These are phyloP conservation scores for Xylariaceae sp. DNA, from an alignment of 2,329 filamentous ascomycete species.

Conservation along the genomic window DNA sequence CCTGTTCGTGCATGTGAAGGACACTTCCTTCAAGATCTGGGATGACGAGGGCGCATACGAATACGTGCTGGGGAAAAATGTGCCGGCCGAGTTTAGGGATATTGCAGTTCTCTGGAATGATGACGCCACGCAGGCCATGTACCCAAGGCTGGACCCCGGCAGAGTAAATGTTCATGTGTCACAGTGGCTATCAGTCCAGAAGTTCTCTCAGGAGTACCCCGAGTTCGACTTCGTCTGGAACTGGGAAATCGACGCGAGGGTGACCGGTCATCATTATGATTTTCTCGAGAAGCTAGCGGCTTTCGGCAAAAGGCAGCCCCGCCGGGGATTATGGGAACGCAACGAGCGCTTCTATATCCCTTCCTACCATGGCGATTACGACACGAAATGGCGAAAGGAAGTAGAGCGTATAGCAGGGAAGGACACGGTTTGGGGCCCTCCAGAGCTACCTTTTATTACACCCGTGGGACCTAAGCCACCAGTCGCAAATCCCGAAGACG, in stretches of 20 bases:
- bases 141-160: constrained; percentile 68
- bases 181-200: constrained; percentile 74
- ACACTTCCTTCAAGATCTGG: constrained; percentile 60
- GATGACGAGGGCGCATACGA: constrained; percentile 62
- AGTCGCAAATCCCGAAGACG: constrained; percentile 57
- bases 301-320: constrained; percentile 69
- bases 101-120: constrained; percentile 78
- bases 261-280: constrained; percentile 81
- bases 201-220: constrained; percentile 74
- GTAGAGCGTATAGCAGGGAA: constrained; percentile 59
- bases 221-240: constrained; percentile 86
- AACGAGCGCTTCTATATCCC: constrained; percentile 75
- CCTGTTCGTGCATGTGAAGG: constrained; percentile 77
- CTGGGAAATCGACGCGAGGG: constrained; percentile 82
- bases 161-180: constrained; percentile 58
- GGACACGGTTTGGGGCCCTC: constrained; percentile 68
- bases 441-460: constrained; percentile 59
- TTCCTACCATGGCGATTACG: constrained; percentile 66
- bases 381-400: constrained; percentile 65
- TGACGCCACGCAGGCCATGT: constrained; percentile 73
- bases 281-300: constrained; percentile 67
- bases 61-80: constrained; percentile 60
- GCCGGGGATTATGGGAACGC: constrained; percentile 74
- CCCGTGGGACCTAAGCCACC: constrained; percentile 68
- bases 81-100: constrained; percentile 70